Percentiles rank a stretch among this genome's conserved stretches.
These are phyloP conservation scores for Colletotrichum liaoningense DNA, from an alignment of 2,329 filamentous ascomycete genomes.

Conservation along the genomic window DNA sequence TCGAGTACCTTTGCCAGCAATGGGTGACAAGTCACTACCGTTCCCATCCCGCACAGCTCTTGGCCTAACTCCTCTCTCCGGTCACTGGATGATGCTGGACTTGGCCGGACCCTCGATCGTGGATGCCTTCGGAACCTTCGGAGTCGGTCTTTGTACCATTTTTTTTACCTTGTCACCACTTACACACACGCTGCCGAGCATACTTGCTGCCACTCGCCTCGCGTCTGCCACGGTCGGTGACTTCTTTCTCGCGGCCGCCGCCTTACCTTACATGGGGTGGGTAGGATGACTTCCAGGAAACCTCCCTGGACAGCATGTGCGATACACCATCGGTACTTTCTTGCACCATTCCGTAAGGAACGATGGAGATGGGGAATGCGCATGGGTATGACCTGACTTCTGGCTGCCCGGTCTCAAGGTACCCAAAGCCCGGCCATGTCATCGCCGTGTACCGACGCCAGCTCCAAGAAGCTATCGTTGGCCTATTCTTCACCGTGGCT, in stretches of 20 bases:
- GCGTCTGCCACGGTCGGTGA: not conserved
- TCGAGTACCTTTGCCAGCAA: not conserved
- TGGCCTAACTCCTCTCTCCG: not conserved
- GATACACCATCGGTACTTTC: not conserved
- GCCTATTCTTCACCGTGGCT: not conserved
- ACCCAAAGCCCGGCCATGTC: not conserved
- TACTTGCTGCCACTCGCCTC: not conserved
- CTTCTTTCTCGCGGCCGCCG: not conserved
- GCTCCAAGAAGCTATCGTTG: not conserved
- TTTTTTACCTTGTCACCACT: not conserved
- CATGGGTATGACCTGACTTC: not conserved
- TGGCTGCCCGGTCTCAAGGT: not conserved
- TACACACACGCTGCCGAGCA: constrained; percentile 3
- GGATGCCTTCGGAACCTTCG: constrained; percentile 31
- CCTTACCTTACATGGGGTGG: not conserved
- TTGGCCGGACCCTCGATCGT: not conserved
- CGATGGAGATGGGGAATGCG: not conserved
- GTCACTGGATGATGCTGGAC: not conserved
- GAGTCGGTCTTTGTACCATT: not conserved
- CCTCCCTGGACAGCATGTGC: not conserved
- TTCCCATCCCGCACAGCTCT: not conserved
- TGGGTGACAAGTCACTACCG: not conserved
- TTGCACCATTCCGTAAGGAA: not conserved
- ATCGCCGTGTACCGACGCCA: not conserved
- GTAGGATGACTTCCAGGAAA: not conserved